Conservation (phyloP, 2,329 filamentous ascomycete species). For the Ceratocystis lukuohia region DNA sequence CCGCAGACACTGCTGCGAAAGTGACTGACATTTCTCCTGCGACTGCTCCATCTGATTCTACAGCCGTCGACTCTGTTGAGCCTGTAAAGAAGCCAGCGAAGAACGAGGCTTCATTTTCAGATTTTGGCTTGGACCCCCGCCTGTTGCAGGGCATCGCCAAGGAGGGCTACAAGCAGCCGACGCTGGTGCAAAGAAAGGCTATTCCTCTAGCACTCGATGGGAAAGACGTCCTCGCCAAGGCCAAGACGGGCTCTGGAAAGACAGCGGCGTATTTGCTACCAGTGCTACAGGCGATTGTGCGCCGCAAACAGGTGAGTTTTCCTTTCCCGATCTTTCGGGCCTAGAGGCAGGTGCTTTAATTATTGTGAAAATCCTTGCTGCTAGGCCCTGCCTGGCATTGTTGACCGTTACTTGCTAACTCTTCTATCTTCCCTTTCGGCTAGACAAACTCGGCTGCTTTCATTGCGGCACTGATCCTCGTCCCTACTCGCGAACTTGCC, state of each 20-base stretch:
- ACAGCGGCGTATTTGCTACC: constrained; percentile 92
- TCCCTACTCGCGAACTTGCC: constrained; percentile 87
- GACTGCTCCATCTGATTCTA: not conserved
- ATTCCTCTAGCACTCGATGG: constrained; percentile 81
- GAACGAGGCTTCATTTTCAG: constrained; percentile 45
- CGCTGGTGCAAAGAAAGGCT: constrained; percentile 73
- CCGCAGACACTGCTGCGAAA: constrained; percentile 21
- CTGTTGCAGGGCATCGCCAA: constrained; percentile 74
- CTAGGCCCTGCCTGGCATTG: too few species aligned
- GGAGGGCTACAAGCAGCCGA: constrained; percentile 73
- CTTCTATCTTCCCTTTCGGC: constrained; percentile 14
- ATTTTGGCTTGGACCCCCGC: constrained; percentile 69
- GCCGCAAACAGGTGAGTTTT: constrained; percentile 51
- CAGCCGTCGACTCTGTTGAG: not conserved
- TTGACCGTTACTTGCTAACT: not conserved
- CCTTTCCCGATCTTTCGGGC: not conserved
- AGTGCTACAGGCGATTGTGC: constrained; percentile 70
- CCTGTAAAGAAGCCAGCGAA: not conserved
- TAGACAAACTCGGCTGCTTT: constrained; percentile 36
- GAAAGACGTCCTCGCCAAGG: constrained; percentile 78
- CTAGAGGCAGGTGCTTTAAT: not conserved
- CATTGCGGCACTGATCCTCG: constrained; percentile 72
- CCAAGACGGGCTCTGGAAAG: constrained; percentile 92
- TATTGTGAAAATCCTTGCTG: not conserved
- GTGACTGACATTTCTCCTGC: constrained; percentile 22